Base-by-base conservation (phyloP, 108 stramenopile genomes). In the Craspedostauros australis region DNA sequence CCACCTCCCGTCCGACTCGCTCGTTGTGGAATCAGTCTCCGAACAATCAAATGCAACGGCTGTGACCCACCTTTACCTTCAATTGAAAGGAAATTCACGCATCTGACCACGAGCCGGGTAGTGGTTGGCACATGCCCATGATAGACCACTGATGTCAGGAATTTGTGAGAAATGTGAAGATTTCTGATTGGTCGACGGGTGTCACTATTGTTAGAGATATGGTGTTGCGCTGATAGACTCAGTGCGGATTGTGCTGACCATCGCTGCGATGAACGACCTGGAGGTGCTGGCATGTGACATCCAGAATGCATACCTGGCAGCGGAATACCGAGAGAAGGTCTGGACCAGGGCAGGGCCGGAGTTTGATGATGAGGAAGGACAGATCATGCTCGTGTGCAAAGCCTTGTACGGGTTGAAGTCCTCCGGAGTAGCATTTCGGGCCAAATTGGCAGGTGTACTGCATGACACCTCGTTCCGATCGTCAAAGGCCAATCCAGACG, bases 381-480 rank as follows among this genome's bases (percentile, higher is more conserved):
- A 55, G 16, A 8, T 40, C 7, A 67, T 69, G 0, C 31, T 72
- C 0, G 74, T 78, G 24, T 32, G 24, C 26, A 57, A 73, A 22
- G 75, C 77, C 2, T 37, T 84, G 20, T 83, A 83, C 58, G 81
- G 80, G 1, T 41, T 46, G 0, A 73, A 77, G 54, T 31, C 47
- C 11, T 54, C 68, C 27, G 76, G 71, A 15, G 12, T 27, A 28
- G 71, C 60, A 44, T 83, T 68, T 39, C 34, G 80, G 46, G 30
- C 40, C 39, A 75, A 79, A 54, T 36, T 66, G 9, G 14, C 41
- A 2, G 55, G 26, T 16, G 64, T 59, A 24, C 69, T 78, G 72
- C 11, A 40, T 7, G 33, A 66, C 29, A 43, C 76, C 5, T 60
- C 50, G 0, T 82, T 72, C 50, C 27, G 15, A 6, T 66, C 76